Percentiles rank a stretch among this genome's conserved stretches.
These are phyloP conservation scores for Irpex lacteus DNA, from an alignment of 1,284 basidiomycete genomes.

Conservation along the genomic window DNA sequence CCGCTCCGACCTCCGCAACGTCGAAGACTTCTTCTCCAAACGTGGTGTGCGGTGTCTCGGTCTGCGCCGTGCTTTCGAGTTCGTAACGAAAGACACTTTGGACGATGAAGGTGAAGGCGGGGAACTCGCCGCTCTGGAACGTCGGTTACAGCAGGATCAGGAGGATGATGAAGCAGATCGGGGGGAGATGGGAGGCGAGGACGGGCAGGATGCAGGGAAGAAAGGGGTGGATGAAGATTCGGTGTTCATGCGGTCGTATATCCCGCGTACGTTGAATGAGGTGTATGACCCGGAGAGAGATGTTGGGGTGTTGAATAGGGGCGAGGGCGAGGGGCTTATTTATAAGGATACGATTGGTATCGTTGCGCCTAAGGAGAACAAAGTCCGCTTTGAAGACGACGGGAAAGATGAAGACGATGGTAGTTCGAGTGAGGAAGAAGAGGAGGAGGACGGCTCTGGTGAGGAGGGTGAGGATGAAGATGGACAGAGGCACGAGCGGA, in stretches of 20 bases:
- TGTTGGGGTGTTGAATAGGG: constrained; percentile 68
- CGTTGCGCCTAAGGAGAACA: constrained; percentile 31
- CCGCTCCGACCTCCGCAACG: constrained; percentile 87
- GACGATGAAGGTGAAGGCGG: constrained; percentile 33
- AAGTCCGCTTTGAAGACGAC: not conserved
- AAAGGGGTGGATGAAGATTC: constrained; percentile 66
- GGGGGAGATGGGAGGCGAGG: constrained; percentile 11
- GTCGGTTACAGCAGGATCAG: constrained; percentile 43
- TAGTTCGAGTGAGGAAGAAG: constrained; percentile 29
- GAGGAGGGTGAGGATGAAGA: constrained; percentile 22
- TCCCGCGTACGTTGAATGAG: constrained; percentile 89
- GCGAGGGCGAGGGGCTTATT: constrained; percentile 73
- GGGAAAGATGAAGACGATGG: constrained; percentile 17
- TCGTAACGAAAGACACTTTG: constrained; percentile 67
- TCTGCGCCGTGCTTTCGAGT: constrained; percentile 84
- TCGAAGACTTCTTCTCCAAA: constrained; percentile 89
- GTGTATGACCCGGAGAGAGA: constrained; percentile 93
- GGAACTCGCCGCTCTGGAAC: constrained; percentile 41
- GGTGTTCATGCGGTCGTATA: constrained; percentile 87
- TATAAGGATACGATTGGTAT: constrained; percentile 85
- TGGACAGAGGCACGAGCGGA: constrained; percentile 45
- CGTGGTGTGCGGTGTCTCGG: constrained; percentile 80
- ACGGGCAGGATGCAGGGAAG: constrained; percentile 20
- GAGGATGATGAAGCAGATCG: constrained; percentile 20
- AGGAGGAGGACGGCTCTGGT: constrained; percentile 32